phyloP scores from a whole-genome alignment of 2,329 filamentous ascomycete genomes.

The Colletotrichum nymphaeae region DNA sequence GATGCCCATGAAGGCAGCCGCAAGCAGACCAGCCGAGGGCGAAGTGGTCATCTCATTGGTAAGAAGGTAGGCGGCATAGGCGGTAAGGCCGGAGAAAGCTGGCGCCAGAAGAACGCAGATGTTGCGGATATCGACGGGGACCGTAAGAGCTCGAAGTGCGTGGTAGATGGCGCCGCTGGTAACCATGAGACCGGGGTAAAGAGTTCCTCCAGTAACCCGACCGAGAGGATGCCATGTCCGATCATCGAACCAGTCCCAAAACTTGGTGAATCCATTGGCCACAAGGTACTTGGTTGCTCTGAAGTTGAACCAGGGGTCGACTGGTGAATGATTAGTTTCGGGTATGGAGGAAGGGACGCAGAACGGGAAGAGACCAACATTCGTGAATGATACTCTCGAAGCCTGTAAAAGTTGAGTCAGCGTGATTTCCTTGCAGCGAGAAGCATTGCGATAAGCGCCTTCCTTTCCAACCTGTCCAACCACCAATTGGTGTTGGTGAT shows the following conservation, averaged over 20 bases:
- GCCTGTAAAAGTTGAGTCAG: constrained; percentile 62
- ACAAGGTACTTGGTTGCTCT: constrained; percentile 98
- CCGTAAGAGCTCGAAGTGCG: constrained; percentile 84
- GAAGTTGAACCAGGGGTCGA: constrained; percentile 99
- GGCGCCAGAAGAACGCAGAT: constrained; percentile 97
- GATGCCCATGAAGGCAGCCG: constrained; percentile 97
- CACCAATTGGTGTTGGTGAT: constrained; percentile 19
- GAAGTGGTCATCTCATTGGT: constrained; percentile 98
- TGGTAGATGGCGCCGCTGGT: constrained; percentile 98
- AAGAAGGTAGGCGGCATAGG: constrained; percentile 91
- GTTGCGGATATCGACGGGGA: constrained; percentile 98
- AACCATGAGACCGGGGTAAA: constrained; percentile 99
- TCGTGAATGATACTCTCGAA: constrained; percentile 99
- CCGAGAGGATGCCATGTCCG: constrained; percentile 99
- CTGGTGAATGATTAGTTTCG: constrained; percentile 60
- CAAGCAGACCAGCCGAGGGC: constrained; percentile 92
- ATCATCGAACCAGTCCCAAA: constrained; percentile 99
- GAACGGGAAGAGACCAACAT: constrained; percentile 72
- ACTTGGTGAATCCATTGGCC: constrained; percentile 96
- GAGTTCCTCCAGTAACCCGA: constrained; percentile 97
- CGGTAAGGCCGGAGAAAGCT: constrained; percentile 92
- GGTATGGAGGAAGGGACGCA: constrained; percentile 2
- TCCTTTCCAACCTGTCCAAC: background rate
- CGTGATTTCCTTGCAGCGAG: constrained; percentile 18
- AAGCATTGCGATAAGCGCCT: background rate